phyloP scores from a whole-genome alignment of 768 basidiomycete species.

The Peribolospora baueri region DNA sequence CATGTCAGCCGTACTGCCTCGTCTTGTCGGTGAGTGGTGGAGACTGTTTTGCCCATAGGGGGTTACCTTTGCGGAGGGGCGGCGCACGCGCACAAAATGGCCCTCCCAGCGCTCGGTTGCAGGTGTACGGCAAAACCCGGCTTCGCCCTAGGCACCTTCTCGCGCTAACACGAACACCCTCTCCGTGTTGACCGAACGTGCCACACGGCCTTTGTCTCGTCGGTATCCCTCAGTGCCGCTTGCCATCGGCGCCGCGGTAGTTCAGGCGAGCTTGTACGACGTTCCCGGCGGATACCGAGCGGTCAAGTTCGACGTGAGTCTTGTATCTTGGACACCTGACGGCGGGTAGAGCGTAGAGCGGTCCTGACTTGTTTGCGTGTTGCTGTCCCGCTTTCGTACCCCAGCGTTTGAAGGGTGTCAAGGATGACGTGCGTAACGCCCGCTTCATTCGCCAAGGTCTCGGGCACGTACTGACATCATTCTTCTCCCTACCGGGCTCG shows the following conservation, averaged over 20 bases:
- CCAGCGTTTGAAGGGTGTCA: slow-evolving; percentile 7
- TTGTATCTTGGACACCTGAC: slow-evolving; percentile 97
- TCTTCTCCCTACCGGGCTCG: neutral
- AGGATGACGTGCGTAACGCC: slow-evolving; percentile 7
- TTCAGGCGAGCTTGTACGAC: slow-evolving; percentile 34
- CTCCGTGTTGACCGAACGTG: no score
- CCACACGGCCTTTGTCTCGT: no score
- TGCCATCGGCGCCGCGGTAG: slow-evolving; percentile 25
- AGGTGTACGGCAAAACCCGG: no score
- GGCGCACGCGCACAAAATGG: no score
- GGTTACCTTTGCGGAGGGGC: no score
- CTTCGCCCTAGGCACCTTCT: no score
- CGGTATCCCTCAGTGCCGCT: slow-evolving; percentile 34
- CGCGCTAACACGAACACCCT: no score
- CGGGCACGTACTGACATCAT: neutral
- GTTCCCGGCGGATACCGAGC: slow-evolving; percentile 65
- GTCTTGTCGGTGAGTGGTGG: no score
- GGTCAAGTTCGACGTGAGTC: slow-evolving; percentile 1
- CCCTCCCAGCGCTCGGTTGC: no score
- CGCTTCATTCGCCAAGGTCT: neutral
- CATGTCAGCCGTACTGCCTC: no score
- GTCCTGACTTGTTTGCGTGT: neutral
- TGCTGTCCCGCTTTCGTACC: neutral
- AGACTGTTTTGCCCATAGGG: no score
- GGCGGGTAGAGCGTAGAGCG: slow-evolving; percentile 43